Conservation (phyloP, 1,284 basidiomycete species). For the Austroboletus novae-zelandiae region DNA sequence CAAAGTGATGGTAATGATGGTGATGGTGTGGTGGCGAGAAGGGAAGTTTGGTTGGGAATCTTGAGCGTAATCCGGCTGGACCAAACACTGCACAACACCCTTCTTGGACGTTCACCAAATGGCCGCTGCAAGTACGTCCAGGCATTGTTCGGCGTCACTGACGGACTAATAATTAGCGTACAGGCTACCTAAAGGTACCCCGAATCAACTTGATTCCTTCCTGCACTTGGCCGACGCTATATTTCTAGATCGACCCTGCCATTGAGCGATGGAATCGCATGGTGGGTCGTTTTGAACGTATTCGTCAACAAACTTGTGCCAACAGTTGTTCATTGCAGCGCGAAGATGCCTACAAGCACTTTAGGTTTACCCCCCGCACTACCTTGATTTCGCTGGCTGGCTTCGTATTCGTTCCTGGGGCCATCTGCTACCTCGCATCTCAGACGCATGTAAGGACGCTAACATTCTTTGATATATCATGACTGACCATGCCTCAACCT, state of each 20-base stretch:
- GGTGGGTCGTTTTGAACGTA: conserved; percentile 42
- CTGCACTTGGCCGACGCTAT: not conserved
- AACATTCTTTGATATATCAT: not conserved
- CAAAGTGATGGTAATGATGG: not conserved
- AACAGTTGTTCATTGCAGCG: conserved; percentile 48
- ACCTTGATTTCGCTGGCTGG: conserved; percentile 52
- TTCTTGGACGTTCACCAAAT: conserved; percentile 21
- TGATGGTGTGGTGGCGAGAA: conserved; percentile 9
- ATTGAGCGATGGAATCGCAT: conserved; percentile 78
- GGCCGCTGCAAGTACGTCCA: conserved; percentile 33
- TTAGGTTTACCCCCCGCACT: conserved; percentile 70
- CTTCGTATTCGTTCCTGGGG: conserved; percentile 45
- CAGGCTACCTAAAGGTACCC: conserved; percentile 31
- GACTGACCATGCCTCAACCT: conserved; percentile 8
- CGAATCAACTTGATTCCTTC: not conserved
- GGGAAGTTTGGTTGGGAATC: conserved; percentile 9
- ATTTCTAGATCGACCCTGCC: conserved; percentile 68
- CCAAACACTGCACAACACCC: conserved; percentile 38
- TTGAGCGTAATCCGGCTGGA: conserved; percentile 6
- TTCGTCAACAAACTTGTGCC: not conserved
- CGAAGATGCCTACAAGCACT: conserved; percentile 76
- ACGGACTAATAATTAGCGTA: conserved; percentile 4
- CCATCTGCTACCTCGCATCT: conserved; percentile 39
- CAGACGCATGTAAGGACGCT: conserved; percentile 37
- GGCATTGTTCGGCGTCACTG: conserved; percentile 9